phyloP scores from a whole-genome alignment of 306 rosid species.

The Chamaecrista fasciculata region DNA sequence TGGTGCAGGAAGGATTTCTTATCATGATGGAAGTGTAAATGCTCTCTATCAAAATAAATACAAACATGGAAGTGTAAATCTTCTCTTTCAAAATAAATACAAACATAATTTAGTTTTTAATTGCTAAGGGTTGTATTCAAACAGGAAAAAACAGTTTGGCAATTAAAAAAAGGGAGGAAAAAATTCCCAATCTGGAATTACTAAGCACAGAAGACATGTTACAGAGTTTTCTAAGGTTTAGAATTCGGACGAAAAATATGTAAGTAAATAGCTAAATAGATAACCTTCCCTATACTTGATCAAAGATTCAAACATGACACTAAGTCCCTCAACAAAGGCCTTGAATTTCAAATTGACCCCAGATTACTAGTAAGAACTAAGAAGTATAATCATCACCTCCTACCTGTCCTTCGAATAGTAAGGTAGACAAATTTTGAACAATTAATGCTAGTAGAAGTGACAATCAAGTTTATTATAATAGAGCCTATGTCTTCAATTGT shows the following conservation, averaged over 20 bases:
- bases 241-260: not conserved
- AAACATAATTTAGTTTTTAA: slow-evolving; percentile 8
- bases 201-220: slow-evolving; percentile 6
- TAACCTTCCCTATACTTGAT: slow-evolving; percentile 2
- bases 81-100: not conserved
- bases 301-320: slow-evolving; percentile 10
- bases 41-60: slow-evolving; percentile 1
- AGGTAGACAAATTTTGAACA: not conserved
- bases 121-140: not conserved
- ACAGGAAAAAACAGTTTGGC: no score
- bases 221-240: not conserved
- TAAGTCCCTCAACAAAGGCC: not conserved
- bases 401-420: not conserved
- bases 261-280: not conserved
- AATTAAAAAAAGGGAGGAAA: not conserved
- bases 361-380: not conserved
- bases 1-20: not conserved
- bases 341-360: not conserved
- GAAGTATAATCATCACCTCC: slow-evolving; percentile 13
- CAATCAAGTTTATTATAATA: not conserved
- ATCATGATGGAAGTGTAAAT: slow-evolving; percentile 16
- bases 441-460: not conserved
- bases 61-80: slow-evolving; percentile 2
- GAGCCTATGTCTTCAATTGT: not conserved
- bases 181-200: not conserved